phyloP scores from a whole-genome alignment of 2,329 filamentous ascomycete genomes.

The Colletotrichum sp. region DNA sequence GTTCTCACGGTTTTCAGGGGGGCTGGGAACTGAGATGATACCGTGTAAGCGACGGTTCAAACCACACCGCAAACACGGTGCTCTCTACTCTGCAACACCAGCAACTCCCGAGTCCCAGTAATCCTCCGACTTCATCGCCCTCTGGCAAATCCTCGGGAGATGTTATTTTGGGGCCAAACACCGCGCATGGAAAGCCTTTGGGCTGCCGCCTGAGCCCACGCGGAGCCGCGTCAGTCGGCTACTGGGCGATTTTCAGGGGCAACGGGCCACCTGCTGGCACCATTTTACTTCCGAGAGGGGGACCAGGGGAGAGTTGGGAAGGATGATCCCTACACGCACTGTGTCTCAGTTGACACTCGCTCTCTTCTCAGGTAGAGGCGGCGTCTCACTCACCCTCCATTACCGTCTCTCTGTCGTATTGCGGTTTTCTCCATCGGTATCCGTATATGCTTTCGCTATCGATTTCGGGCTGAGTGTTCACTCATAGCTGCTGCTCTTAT shows the following conservation, averaged over 20 bases:
- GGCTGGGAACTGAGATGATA: not conserved
- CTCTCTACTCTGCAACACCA: not conserved
- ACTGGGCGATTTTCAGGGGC: not conserved
- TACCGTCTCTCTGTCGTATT: not conserved
- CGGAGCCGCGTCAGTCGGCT: constrained; percentile 4
- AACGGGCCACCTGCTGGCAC: not conserved
- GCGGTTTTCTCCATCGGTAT: not conserved
- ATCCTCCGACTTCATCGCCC: not conserved
- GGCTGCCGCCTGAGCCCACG: not conserved
- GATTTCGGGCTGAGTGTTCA: not conserved
- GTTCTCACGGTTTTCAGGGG: not conserved
- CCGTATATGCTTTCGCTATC: not conserved
- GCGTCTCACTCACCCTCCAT: not conserved
- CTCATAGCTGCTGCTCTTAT: not conserved
- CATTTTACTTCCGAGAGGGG: not conserved
- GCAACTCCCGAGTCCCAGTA: not conserved
- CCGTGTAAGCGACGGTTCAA: not conserved
- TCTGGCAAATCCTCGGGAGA: not conserved
- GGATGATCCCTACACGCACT: not conserved
- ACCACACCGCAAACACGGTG: not conserved
- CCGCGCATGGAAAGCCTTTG: not conserved
- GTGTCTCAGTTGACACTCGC: not conserved
- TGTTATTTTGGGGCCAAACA: not conserved
- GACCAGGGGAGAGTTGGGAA: not conserved
- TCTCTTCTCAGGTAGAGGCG: not conserved